Evolutionary conservation across 2,329 filamentous ascomycete genomes (phyloP).

Genomic region (Alternaria gansuensis): DNA sequence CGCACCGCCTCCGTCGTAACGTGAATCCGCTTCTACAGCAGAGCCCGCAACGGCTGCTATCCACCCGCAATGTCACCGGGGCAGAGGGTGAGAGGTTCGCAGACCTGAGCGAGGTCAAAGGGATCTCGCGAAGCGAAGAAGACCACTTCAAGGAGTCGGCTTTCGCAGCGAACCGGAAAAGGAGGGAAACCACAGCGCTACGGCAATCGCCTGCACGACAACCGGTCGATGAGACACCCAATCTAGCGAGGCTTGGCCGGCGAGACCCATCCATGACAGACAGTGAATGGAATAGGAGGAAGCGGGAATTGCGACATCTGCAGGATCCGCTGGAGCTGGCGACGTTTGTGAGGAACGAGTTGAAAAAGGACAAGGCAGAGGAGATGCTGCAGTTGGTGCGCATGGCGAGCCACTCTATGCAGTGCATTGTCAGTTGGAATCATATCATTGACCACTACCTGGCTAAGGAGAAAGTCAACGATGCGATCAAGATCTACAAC

Average conservation of each 20-base stretch:
- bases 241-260: slow-evolving; percentile 37
- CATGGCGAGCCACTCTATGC: slow-evolving; percentile 69
- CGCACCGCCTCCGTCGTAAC: slow-evolving; percentile 36
- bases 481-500: slow-evolving; percentile 84
- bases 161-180: slow-evolving; percentile 37
- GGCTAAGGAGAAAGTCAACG: slow-evolving; percentile 65
- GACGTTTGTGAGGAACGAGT: slow-evolving; percentile 68
- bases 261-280: slow-evolving; percentile 38
- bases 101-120: slow-evolving; percentile 22
- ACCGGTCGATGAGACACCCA: slow-evolving; percentile 23
- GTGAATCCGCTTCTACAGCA: slow-evolving; percentile 25
- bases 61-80: slow-evolving; percentile 22
- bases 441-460: slow-evolving; percentile 78
- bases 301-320: slow-evolving; percentile 69
- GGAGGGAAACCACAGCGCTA: slow-evolving; percentile 34
- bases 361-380: slow-evolving; percentile 68
- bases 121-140: slow-evolving; percentile 15
- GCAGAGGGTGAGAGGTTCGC: slow-evolving; percentile 13
- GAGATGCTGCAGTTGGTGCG: slow-evolving; percentile 75
- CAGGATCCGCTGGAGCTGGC: slow-evolving; percentile 78
- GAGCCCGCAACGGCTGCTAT: slow-evolving; percentile 33
- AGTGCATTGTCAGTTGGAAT: slow-evolving; percentile 86
- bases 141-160: slow-evolving; percentile 43
- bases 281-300: slow-evolving; percentile 50
- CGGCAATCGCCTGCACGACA: slow-evolving; percentile 15